phyloP scores from a whole-genome alignment of 2,329 filamentous ascomycete genomes.

The Fusarium oligoseptatum region DNA sequence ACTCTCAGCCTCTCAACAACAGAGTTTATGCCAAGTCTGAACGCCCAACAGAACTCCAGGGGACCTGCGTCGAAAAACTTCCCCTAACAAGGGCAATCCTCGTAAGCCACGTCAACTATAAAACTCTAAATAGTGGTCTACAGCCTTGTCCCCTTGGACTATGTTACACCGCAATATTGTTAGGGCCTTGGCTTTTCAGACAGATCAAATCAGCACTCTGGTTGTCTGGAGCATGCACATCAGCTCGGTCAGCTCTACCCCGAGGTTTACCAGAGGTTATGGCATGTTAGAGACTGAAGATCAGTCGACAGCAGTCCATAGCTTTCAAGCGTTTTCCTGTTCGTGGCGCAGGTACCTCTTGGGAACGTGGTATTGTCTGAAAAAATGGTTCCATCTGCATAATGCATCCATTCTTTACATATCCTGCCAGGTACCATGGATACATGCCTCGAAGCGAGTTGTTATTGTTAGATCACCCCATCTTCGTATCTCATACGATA shows the following conservation, averaged over 20 bases:
- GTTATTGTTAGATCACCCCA: background rate
- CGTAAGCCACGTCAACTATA: background rate
- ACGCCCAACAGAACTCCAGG: background rate
- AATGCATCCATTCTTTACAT: background rate
- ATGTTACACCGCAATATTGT: background rate
- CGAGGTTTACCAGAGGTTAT: background rate
- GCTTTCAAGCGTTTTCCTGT: background rate
- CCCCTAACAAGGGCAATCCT: background rate
- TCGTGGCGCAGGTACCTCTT: background rate
- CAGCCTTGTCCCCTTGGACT: background rate
- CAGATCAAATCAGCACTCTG: background rate
- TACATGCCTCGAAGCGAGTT: background rate
- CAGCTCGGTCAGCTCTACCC: background rate
- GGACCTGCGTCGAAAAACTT: background rate
- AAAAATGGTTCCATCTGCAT: background rate
- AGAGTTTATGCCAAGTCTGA: background rate
- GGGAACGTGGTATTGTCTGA: background rate
- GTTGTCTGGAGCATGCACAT: background rate
- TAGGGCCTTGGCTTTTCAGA: background rate
- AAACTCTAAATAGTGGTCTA: background rate
- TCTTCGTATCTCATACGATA: background rate
- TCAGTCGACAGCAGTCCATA: background rate
- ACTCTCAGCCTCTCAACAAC: background rate
- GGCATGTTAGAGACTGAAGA: background rate
- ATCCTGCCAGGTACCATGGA: background rate